Conservation (phyloP, 139 green algal genomes). For the Ulvella scutata region DNA sequence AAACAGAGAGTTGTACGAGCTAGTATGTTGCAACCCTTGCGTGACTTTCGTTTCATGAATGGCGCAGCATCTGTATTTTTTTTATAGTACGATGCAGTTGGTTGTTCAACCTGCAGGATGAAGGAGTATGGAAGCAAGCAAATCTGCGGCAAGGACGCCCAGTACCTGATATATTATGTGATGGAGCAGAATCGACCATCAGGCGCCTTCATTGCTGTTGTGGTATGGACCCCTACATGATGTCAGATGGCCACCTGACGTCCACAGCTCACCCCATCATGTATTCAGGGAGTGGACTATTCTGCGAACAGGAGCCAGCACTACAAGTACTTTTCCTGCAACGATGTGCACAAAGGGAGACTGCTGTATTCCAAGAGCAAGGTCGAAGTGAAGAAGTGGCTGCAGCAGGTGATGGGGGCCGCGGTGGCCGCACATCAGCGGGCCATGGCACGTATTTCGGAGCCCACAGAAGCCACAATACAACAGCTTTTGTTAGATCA, state of each 20-base stretch:
- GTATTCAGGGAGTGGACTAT: neutral
- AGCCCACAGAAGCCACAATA: neutral
- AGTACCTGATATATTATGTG: too few relatives aligned
- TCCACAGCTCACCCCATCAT: too few relatives aligned
- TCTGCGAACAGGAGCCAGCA: neutral
- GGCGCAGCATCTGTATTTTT: too few relatives aligned
- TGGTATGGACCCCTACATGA: neutral
- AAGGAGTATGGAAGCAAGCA: too few relatives aligned
- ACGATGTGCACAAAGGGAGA: neutral
- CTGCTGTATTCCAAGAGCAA: neutral
- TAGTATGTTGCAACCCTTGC: too few relatives aligned
- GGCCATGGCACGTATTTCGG: conserved; percentile 1
- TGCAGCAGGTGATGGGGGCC: conserved; percentile 7
- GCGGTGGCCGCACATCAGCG: neutral
- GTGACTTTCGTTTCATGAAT: too few relatives aligned
- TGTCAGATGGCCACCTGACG: too few relatives aligned
- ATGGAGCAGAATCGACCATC: neutral
- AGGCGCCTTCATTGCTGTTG: neutral
- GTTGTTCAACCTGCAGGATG: too few relatives aligned
- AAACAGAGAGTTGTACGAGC: too few relatives aligned
- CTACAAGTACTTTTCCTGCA: neutral
- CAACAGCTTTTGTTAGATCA: neutral
- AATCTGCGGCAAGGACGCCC: too few relatives aligned
- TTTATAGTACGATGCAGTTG: too few relatives aligned
- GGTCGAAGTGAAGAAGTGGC: neutral